Evolutionary conservation across 805 yeast genomes (phyloP).

Genomic region (Barnettozyma populi): DNA sequence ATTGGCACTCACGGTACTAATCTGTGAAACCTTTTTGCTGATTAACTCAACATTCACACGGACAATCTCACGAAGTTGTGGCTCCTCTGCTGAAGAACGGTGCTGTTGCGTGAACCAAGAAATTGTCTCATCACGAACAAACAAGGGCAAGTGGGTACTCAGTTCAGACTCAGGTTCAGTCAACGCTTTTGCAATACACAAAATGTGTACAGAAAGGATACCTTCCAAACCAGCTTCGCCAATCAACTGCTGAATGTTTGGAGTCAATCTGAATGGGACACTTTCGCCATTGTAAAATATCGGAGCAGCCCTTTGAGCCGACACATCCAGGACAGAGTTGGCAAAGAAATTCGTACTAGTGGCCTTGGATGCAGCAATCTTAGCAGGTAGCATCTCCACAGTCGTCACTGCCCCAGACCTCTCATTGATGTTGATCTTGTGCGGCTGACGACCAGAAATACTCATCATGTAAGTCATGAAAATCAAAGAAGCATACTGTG

Average conservation of each 20-base stretch:
- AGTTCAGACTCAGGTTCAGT: slow-evolving; percentile 89
- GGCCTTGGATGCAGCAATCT: slow-evolving; percentile 48
- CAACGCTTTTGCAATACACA: slow-evolving; percentile 81
- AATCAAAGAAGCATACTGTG: slow-evolving; percentile 89
- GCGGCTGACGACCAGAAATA: slow-evolving; percentile 88
- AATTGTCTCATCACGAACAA: slow-evolving; percentile 91
- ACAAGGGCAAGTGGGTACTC: slow-evolving; percentile 86
- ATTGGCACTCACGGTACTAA: slow-evolving; percentile 52
- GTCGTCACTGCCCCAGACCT: slow-evolving; percentile 89
- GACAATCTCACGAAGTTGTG: slow-evolving; percentile 81
- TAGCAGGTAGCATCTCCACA: slow-evolving; percentile 91
- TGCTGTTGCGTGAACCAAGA: slow-evolving; percentile 92
- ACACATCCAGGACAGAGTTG: slow-evolving; percentile 30
- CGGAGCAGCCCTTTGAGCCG: slow-evolving; percentile 45
- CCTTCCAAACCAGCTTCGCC: slow-evolving; percentile 96
- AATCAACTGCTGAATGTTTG: slow-evolving; percentile 88
- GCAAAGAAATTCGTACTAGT: slow-evolving; percentile 30
- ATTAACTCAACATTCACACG: slow-evolving; percentile 82
- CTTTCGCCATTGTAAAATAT: slow-evolving; percentile 86
- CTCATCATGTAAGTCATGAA: slow-evolving; percentile 94
- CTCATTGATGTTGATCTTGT: slow-evolving; percentile 78
- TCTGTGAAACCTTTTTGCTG: slow-evolving; percentile 68
- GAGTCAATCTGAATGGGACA: slow-evolving; percentile 95
- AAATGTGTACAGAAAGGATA: slow-evolving; percentile 73
- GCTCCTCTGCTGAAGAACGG: slow-evolving; percentile 75